Percentiles rank a stretch among this genome's conserved stretches.
Evolutionary conservation across 495 filamentous ascomycete genomes (phyloP).

Genomic region (Penicillium macrosclerotiorum): DNA sequence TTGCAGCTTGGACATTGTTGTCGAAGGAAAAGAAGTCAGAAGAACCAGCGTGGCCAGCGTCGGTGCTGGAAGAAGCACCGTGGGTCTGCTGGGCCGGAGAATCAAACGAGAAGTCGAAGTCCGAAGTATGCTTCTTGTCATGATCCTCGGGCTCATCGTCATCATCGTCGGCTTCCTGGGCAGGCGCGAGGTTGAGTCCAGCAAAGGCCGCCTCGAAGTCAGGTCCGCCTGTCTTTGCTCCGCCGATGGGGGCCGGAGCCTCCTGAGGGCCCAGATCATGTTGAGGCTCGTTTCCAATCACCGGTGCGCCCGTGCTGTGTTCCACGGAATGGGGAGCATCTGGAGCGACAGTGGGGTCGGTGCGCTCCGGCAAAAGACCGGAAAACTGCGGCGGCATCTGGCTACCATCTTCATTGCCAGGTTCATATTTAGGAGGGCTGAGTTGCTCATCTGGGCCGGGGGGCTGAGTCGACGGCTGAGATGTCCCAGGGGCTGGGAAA

Average conservation of each 20-base stretch:
- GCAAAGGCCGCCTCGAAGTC: conserved; percentile 92
- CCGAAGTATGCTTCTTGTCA: conserved; percentile 46
- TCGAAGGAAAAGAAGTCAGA: conserved; percentile 47
- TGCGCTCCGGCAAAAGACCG: conserved; percentile 62
- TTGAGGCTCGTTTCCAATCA: conserved; percentile 39
- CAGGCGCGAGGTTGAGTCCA: conserved; percentile 59
- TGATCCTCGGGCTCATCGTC: conserved; percentile 35
- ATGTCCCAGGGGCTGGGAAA: conserved; percentile 37
- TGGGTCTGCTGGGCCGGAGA: conserved; percentile 39
- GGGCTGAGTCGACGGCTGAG: conserved; percentile 26
- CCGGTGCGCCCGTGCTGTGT: conserved; percentile 38
- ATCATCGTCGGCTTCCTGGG: conserved; percentile 74
- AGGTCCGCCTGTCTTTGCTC: conserved; percentile 39
- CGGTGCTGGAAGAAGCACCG: conserved; percentile 16
- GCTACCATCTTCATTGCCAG: conserved; percentile 30
- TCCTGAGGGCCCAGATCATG: conserved; percentile 13
- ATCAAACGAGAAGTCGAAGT: conserved; percentile 71
- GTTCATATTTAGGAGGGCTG: conserved; percentile 66
- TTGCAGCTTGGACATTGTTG: conserved; percentile 50
- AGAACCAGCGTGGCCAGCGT: conserved; percentile 18
- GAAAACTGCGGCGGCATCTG: conserved; percentile 60
- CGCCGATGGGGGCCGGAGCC: conserved; percentile 16
- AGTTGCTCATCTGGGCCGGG: conserved; percentile 57
- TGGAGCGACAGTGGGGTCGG: conserved; percentile 56
- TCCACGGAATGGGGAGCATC: conserved; percentile 48